Base-by-base conservation (phyloP, 306 rosid genomes). In the Ormosia emarginata region DNA sequence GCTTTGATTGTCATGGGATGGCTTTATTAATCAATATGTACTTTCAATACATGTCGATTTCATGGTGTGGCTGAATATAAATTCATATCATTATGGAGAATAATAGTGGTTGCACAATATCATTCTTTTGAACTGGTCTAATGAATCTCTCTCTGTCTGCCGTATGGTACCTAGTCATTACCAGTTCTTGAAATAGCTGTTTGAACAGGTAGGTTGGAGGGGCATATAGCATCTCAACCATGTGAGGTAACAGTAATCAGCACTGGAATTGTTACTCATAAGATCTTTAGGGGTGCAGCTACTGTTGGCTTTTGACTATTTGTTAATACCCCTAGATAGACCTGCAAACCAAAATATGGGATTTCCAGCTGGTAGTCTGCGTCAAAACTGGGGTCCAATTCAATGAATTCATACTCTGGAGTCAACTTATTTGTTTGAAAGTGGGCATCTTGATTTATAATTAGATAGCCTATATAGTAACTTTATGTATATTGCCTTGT, bases 401-500 rank as follows among this genome's bases (percentile, higher is more conserved):
- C 24, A 24, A 1, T 24, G 24, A 24, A 24, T 24, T 50, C 15
- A 12, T 37, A n/a, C 8, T 71, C 30, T 44, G 71, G 2, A 61
- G 41, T 49, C 66, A 17, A 11, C 43, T 34, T 46, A 33, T 73
- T 81, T 72, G 79, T 81, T 61, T 49, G 72, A 43, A 18, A 55
- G 69, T 30, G 55, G 33, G 64, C 79, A 59, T 47, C 52, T 2
- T 57, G 72, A 68, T 57, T 52, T 79, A 57, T 32, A 66, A 41
- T 39, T 39, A 8, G 7, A 13, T 24, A 11, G 59, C 40, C 15
- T 65, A 14, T 57, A 43, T 41, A 13, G 32, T 53, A 58, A 13
- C 61, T 33, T 80, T 12, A 40, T 72, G 75, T 46, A 17, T 17
- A 77, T 71, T 67, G 39, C 71, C 75, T 67, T 67, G 66, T 40